Evolutionary conservation across 2,329 filamentous ascomycete genomes (phyloP).

Genomic region (Cercospora nicotianae): DNA sequence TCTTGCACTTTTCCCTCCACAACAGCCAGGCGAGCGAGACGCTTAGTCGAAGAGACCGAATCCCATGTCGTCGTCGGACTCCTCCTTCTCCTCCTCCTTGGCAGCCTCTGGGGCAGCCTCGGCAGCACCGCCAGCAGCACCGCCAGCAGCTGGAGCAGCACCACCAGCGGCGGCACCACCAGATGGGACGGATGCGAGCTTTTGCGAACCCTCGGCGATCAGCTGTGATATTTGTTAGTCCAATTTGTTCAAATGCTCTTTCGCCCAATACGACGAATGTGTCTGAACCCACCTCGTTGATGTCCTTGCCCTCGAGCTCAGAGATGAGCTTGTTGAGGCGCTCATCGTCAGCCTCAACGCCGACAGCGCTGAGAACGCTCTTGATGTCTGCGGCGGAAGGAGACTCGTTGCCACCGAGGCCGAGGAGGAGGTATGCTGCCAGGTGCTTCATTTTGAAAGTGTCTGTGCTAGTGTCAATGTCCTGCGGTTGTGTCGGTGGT

Average conservation of each 20-base stretch:
- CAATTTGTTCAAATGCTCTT: background rate
- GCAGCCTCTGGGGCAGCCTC: conserved; percentile 56
- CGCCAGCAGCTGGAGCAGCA: conserved; percentile 68
- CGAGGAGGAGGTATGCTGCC: conserved; percentile 97
- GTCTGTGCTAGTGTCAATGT: conserved; percentile 23
- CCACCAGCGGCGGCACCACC: conserved; percentile 76
- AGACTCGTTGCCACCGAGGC: conserved; percentile 86
- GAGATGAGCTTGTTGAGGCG: conserved; percentile 82
- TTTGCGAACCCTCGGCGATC: conserved; percentile 83
- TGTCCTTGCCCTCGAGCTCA: conserved; percentile 87
- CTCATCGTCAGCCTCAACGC: conserved; percentile 87
- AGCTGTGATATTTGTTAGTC: conserved; percentile 58
- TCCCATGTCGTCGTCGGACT: conserved; percentile 77
- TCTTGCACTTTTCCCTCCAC: conserved; percentile 8
- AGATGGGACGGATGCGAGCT: conserved; percentile 96
- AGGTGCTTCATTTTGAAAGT: conserved; percentile 94
- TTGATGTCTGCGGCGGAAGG: conserved; percentile 87
- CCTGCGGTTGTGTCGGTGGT: background rate
- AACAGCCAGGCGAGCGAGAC: conserved; percentile 25
- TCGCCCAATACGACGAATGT: conserved; percentile 26
- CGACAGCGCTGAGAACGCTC: conserved; percentile 85
- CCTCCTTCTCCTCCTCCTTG: conserved; percentile 71
- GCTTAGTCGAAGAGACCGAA: conserved; percentile 68
- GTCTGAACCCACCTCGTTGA: conserved; percentile 74
- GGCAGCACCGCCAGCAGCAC: conserved; percentile 67